Evolutionary conservation across 768 basidiomycete genomes (phyloP).

Genomic region (Russula abietina): DNA sequence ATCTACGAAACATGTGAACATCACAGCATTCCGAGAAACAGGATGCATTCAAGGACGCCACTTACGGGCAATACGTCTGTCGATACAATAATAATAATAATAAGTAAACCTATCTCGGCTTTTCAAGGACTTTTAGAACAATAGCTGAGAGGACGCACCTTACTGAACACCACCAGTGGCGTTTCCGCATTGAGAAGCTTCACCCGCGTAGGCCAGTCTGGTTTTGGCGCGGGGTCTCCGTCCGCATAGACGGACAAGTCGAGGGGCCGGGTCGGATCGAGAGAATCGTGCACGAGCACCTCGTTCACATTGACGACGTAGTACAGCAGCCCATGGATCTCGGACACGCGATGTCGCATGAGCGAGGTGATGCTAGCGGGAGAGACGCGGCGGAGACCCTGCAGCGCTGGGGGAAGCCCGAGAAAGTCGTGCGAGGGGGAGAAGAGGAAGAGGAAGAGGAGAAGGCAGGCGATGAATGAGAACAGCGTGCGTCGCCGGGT

Average conservation of each 20-base stretch:
- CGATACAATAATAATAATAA: background rate
- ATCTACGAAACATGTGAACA: conserved; percentile 35
- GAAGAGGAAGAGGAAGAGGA: conserved; percentile 21
- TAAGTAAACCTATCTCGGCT: background rate
- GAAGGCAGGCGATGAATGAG: background rate
- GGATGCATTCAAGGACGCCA: conserved; percentile 20
- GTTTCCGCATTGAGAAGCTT: conserved; percentile 41
- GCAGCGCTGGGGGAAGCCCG: conserved; percentile 16
- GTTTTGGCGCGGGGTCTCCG: conserved; percentile 31
- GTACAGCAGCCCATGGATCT: conserved; percentile 68
- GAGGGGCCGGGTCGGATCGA: conserved; percentile 43
- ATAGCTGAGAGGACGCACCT: conserved; percentile 40
- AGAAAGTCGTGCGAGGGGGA: conserved; percentile 19
- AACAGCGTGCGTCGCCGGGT: background rate
- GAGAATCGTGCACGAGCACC: conserved; percentile 30
- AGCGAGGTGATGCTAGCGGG: conserved; percentile 21
- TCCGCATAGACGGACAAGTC: conserved; percentile 51
- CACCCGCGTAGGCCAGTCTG: conserved; percentile 42
- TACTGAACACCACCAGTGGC: conserved; percentile 78
- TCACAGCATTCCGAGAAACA: background rate
- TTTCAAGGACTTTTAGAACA: background rate
- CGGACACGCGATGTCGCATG: conserved; percentile 27
- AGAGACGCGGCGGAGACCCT: conserved; percentile 14
- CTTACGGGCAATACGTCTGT: conserved; percentile 73
- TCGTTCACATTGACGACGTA: conserved; percentile 49